Evolutionary conservation across 306 rosid genomes (phyloP).

Genomic region (Vigna radiata): DNA sequence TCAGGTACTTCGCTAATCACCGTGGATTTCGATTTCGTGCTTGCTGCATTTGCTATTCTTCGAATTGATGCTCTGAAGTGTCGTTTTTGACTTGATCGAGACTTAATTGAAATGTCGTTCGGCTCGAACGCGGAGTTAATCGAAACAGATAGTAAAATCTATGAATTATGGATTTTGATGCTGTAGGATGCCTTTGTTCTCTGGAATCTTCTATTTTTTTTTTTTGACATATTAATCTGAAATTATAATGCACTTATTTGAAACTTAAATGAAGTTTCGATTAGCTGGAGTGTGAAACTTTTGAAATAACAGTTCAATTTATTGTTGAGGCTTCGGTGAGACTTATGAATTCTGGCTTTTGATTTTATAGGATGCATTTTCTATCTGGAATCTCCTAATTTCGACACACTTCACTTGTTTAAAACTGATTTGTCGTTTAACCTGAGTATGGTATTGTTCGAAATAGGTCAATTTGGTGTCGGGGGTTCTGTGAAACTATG

Average conservation of each 20-base stretch:
- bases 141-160: background rate
- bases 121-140: background rate
- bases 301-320: background rate
- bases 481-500: background rate
- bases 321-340: background rate
- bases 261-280: background rate
- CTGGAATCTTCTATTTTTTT: background rate
- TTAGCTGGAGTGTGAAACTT: background rate
- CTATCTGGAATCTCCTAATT: conserved; percentile 5
- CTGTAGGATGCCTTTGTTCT: conserved; percentile 1
- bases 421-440: background rate
- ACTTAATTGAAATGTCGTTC: background rate
- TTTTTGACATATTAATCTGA: conserved; percentile 14
- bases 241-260: conserved; percentile 9
- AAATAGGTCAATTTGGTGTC: background rate
- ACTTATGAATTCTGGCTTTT: conserved; percentile 21
- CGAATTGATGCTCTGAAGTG: conserved; percentile 2
- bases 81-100: background rate
- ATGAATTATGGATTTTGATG: conserved; percentile 25
- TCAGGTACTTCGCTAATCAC: conserved; percentile 51
- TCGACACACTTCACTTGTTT: background rate
- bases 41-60: conserved; percentile 36
- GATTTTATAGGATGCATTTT: background rate
- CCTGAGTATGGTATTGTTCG: background rate
- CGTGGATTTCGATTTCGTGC: background rate